A percentile compares a stretch with the other conserved stretches of the same genome.
phyloP scores from a whole-genome alignment of 2,329 filamentous ascomycete species.

The Cordyceps tenuipes region DNA sequence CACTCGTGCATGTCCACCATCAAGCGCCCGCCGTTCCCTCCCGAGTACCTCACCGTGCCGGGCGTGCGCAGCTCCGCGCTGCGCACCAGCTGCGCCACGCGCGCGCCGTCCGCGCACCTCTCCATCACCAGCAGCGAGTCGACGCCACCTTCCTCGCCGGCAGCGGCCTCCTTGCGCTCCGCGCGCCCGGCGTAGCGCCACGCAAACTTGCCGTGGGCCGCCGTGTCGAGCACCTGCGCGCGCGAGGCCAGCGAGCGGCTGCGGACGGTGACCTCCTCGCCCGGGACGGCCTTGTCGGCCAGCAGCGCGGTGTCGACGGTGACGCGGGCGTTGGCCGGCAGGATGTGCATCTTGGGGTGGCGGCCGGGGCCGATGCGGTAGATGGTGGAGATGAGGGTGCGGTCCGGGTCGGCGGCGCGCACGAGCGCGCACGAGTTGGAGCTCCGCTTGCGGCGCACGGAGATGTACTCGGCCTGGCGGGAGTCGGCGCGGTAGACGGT shows the following conservation, averaged over 20 bases:
- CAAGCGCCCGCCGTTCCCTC: slow-evolving; percentile 18
- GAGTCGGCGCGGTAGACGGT: slow-evolving; percentile 7
- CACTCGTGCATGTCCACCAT: slow-evolving; percentile 17
- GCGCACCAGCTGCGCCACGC: slow-evolving; percentile 16
- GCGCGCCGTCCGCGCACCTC: not conserved
- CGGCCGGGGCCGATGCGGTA: slow-evolving; percentile 17
- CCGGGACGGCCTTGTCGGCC: slow-evolving; percentile 4
- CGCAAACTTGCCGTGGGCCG: slow-evolving; percentile 14
- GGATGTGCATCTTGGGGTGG: slow-evolving; percentile 15
- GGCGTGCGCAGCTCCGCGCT: slow-evolving; percentile 17
- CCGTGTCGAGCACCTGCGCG: slow-evolving; percentile 16
- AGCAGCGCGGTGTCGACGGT: slow-evolving; percentile 16
- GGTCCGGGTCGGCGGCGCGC: slow-evolving; percentile 9
- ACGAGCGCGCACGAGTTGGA: slow-evolving; percentile 20
- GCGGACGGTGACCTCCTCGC: slow-evolving; percentile 15
- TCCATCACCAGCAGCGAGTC: slow-evolving; percentile 17
- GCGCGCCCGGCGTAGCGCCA: slow-evolving; percentile 16
- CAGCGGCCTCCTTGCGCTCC: slow-evolving; percentile 13
- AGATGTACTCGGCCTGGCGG: slow-evolving; percentile 14
- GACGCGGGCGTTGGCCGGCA: slow-evolving; percentile 1
- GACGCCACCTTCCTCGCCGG: slow-evolving; percentile 7
- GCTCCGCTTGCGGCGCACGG: slow-evolving; percentile 15
- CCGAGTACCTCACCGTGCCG: slow-evolving; percentile 14
- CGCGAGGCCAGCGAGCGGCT: slow-evolving; percentile 15
- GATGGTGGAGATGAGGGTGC: slow-evolving; percentile 18